Evolutionary conservation across 495 filamentous ascomycete species (phyloP).

Genomic region (Hypomontagnella monticulosa): DNA sequence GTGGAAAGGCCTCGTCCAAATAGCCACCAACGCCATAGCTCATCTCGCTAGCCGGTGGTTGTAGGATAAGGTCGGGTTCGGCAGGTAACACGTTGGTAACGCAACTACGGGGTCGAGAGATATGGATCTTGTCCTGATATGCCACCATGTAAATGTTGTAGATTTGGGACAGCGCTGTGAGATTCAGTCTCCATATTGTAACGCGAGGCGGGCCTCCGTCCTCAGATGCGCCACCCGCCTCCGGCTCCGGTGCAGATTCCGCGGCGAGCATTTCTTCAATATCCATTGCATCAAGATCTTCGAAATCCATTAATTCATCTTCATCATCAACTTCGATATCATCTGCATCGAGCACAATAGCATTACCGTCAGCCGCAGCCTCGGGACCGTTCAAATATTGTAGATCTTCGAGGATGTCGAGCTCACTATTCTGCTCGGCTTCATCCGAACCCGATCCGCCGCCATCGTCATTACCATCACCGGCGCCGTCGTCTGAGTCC

Average conservation of each 20-base stretch:
- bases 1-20: slow-evolving; percentile 66
- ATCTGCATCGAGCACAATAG: too few relatives aligned
- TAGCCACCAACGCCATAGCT: slow-evolving; percentile 58
- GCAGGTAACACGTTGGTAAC: slow-evolving; percentile 67
- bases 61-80: slow-evolving; percentile 71
- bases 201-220: slow-evolving; percentile 46
- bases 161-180: slow-evolving; percentile 60
- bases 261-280: not conserved
- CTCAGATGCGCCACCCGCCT: slow-evolving; percentile 10
- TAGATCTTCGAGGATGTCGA: too few relatives aligned
- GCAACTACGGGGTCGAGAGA: slow-evolving; percentile 76
- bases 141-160: slow-evolving; percentile 79
- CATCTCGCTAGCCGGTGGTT: slow-evolving; percentile 62
- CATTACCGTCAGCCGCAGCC: too few relatives aligned
- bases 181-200: slow-evolving; percentile 54
- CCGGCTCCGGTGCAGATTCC: not conserved
- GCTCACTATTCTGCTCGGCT: slow-evolving; percentile 17
- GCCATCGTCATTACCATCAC: slow-evolving; percentile 15
- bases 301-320: not conserved
- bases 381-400: too few relatives aligned
- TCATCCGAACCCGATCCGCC: slow-evolving; percentile 32
- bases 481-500: slow-evolving; percentile 33
- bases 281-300: not conserved
- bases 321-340: not conserved
- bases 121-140: slow-evolving; percentile 73